Percentiles rank a stretch among this genome's conserved stretches.
Conservation (phyloP, 1,284 basidiomycete genomes). For the Melampsora americana region DNA sequence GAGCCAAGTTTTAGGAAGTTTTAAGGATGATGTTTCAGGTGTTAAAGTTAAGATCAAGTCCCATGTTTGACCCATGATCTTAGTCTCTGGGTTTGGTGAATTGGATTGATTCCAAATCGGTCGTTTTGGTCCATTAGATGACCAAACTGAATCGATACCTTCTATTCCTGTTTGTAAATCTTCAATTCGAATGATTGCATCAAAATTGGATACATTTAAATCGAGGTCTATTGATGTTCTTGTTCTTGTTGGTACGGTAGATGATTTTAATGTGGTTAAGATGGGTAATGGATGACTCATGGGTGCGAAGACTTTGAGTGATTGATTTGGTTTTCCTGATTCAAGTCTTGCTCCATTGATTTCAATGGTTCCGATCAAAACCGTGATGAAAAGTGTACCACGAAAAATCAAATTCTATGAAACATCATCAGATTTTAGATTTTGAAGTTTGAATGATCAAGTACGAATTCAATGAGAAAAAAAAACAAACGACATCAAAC, state of each 20-base stretch:
- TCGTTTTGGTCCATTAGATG: constrained; percentile 16
- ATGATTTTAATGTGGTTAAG: neutral
- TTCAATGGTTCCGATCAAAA: neutral
- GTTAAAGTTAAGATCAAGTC: constrained; percentile 19
- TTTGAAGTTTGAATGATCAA: no score
- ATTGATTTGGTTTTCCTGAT: neutral
- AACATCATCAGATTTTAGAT: neutral
- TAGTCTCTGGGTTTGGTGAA: neutral
- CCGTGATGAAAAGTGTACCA: neutral
- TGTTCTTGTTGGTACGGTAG: neutral
- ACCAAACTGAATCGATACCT: constrained; percentile 23
- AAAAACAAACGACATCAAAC: neutral
- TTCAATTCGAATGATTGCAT: constrained; percentile 18
- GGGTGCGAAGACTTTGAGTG: constrained; percentile 30
- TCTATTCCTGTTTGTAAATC: constrained; percentile 30
- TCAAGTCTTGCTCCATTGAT: neutral
- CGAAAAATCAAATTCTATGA: neutral
- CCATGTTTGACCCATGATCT: constrained; percentile 18
- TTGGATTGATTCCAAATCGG: constrained; percentile 15
- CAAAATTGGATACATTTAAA: constrained; percentile 16
- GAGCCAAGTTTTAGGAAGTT: constrained; percentile 9
- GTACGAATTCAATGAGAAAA: no score
- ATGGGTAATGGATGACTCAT: constrained; percentile 33
- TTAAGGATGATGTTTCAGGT: constrained; percentile 3
- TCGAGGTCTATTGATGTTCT: neutral